Conservation (phyloP, 2,329 filamentous ascomycete species). For the Drechslerella stenobrocha region DNA sequence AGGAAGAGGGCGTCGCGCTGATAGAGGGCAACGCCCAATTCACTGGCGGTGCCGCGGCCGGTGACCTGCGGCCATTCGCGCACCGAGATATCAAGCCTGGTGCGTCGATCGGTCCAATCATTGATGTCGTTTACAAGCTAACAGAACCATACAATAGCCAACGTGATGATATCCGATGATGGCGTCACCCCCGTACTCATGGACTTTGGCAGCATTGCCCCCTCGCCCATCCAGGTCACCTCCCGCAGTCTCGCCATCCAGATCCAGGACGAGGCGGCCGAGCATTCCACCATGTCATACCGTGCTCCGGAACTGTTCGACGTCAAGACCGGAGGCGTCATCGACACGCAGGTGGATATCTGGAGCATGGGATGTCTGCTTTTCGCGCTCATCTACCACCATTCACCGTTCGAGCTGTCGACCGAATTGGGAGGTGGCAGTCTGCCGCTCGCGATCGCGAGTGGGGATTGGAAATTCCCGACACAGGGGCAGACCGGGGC, state of each 20-base stretch:
- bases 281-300: conserved; percentile 98
- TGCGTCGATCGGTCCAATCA: conserved; percentile 8
- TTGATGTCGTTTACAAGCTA: too few species aligned
- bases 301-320: conserved; percentile 97
- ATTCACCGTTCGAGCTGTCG: conserved; percentile 93
- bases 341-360: conserved; percentile 97
- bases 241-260: conserved; percentile 86
- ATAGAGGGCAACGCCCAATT: conserved; percentile 45
- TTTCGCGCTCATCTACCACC: conserved; percentile 93
- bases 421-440: conserved; percentile 95
- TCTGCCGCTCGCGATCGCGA: conserved; percentile 59
- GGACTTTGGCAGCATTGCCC: conserved; percentile 90
- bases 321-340: conserved; percentile 85
- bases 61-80: conserved; percentile 72
- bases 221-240: conserved; percentile 84
- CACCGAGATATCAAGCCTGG: conserved; percentile 96
- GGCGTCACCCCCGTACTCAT: conserved; percentile 89
- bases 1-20: conserved; percentile 42
- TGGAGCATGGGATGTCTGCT: conserved; percentile 98
- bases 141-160: conserved; percentile 67
- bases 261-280: conserved; percentile 89
- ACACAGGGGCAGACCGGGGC: conserved; percentile 73
- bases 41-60: conserved; percentile 33
- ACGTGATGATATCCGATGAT: conserved; percentile 97
- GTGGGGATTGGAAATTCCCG: conserved; percentile 95